A percentile compares a stretch with the other conserved stretches of the same genome.
Conservation (phyloP, 2,329 filamentous ascomycete genomes). For the Cordyceps cicadae region DNA sequence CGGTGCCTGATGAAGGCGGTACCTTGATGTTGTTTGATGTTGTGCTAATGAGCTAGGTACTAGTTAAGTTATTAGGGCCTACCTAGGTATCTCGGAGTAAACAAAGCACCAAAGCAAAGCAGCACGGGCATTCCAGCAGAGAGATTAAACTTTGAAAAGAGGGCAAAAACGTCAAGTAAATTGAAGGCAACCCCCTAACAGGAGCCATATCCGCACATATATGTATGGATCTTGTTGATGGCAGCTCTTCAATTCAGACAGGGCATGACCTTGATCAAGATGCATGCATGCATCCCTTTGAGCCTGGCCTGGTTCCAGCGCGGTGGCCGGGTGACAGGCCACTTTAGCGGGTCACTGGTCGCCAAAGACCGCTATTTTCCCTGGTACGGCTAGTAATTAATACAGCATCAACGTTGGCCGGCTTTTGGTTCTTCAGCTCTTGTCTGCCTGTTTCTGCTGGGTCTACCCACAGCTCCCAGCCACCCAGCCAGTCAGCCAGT, state of each 20-base stretch:
- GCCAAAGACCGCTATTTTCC: neutral
- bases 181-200: no score
- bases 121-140: neutral
- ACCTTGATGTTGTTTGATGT: no score
- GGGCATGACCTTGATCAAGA: neutral
- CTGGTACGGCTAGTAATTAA: neutral
- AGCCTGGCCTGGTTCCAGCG: neutral
- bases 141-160: neutral
- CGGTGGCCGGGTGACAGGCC: conserved; percentile 1
- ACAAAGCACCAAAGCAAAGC: neutral
- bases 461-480: no score
- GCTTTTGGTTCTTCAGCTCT: no score
- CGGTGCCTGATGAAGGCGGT: no score
- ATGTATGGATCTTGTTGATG: neutral
- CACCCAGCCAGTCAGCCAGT: no score
- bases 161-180: neutral
- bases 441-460: no score
- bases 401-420: no score
- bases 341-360: neutral
- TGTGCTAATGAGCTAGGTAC: no score
- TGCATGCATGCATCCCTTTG: neutral
- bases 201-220: no score
- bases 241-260: neutral
- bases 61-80: no score
- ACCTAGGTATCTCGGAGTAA: neutral